Conservation (phyloP, 1,284 basidiomycete genomes). For the Marasmius oreades region DNA sequence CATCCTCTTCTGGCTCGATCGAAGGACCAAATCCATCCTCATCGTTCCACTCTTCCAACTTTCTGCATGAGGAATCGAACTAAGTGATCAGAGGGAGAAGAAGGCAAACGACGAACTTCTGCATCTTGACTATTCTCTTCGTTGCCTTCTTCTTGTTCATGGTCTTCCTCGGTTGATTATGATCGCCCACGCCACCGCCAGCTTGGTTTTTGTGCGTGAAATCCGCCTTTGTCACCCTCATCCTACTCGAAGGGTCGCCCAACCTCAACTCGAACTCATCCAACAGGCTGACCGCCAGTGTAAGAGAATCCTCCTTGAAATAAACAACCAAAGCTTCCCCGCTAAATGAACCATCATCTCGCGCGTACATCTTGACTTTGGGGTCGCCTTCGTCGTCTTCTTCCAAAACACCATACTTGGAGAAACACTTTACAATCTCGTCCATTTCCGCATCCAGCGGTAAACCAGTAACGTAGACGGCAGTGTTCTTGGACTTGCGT, state of each 20-base stretch:
- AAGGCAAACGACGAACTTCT: slow-evolving; percentile 57
- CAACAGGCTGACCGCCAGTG: slow-evolving; percentile 80
- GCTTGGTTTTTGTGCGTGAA: slow-evolving; percentile 65
- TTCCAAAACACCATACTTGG: slow-evolving; percentile 88
- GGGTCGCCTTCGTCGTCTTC: slow-evolving; percentile 86
- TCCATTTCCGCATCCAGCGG: slow-evolving; percentile 75
- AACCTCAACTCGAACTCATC: slow-evolving; percentile 91
- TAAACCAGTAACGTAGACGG: slow-evolving; percentile 87
- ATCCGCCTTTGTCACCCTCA: slow-evolving; percentile 84
- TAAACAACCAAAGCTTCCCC: slow-evolving; percentile 96
- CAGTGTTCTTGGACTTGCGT: slow-evolving; percentile 83
- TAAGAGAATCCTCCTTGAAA: slow-evolving; percentile 95
- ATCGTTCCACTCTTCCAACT: slow-evolving; percentile 83
- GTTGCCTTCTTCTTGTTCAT: slow-evolving; percentile 81
- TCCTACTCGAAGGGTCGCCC: slow-evolving; percentile 72
- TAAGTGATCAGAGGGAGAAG: background rate
- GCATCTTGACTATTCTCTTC: slow-evolving; percentile 83
- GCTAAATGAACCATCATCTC: slow-evolving; percentile 86
- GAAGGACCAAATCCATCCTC: slow-evolving; percentile 80
- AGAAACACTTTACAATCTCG: slow-evolving; percentile 81
- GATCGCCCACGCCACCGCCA: slow-evolving; percentile 23
- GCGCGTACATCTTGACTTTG: slow-evolving; percentile 92
- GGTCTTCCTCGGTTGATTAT: slow-evolving; percentile 54
- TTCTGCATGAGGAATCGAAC: slow-evolving; percentile 40
- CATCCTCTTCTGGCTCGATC: slow-evolving; percentile 50